These are phyloP conservation scores for Cyclotella atomus DNA, from an alignment of 108 stramenopile species.

Conservation along the genomic window DNA sequence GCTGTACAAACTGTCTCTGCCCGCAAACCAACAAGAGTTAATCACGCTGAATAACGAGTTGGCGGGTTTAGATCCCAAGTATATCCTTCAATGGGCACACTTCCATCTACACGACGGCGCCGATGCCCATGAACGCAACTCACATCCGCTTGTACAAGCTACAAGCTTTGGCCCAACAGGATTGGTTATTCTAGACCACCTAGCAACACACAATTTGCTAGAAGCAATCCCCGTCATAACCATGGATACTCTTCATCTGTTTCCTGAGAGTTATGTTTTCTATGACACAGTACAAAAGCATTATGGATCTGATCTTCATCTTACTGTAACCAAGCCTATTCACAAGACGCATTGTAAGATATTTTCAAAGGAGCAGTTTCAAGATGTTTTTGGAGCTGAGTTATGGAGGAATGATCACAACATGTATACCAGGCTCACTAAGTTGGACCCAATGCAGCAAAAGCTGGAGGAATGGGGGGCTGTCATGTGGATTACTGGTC, in stretches of 20 bases:
- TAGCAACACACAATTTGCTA: constrained; percentile 10
- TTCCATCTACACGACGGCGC: not conserved
- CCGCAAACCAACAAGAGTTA: not conserved
- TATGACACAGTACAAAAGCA: constrained; percentile 19
- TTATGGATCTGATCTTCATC: constrained; percentile 13
- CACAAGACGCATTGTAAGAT: not conserved
- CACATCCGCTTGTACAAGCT: constrained; percentile 33
- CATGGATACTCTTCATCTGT: constrained; percentile 55
- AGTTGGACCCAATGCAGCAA: constrained; percentile 42
- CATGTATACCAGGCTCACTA: constrained; percentile 41
- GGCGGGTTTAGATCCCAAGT: constrained; percentile 11
- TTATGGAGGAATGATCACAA: constrained; percentile 39
- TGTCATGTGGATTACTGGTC: constrained; percentile 55
- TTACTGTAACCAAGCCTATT: not conserved
- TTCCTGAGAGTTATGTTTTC: constrained; percentile 48
- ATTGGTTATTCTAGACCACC: constrained; percentile 49
- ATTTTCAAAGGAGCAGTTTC: constrained; percentile 15
- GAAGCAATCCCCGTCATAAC: constrained; percentile 43
- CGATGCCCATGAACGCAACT: not conserved
- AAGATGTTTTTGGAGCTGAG: constrained; percentile 24
- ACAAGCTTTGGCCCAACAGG: constrained; percentile 54
- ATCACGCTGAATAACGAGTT: constrained; percentile 1
- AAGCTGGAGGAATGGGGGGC: constrained; percentile 32
- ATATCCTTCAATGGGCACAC: constrained; percentile 31
- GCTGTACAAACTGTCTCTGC: not conserved